Evolutionary conservation across 257 asterid species (phyloP).

Genomic region (Nemophila menziesii): DNA sequence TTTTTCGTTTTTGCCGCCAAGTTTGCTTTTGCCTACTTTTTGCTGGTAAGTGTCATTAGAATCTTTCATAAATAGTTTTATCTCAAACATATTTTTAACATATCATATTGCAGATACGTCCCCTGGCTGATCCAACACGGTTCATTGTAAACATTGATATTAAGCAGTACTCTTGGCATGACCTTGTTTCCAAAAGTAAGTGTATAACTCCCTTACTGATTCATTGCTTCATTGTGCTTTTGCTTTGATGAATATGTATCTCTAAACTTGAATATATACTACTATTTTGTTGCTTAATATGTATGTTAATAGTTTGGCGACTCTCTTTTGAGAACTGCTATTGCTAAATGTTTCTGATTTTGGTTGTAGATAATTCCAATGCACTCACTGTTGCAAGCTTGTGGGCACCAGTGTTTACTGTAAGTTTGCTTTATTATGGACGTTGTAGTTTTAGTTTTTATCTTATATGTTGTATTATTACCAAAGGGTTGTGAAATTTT

Average conservation of each 20-base stretch:
- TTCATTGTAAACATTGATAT: constrained; percentile 33
- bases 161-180: constrained; percentile 73
- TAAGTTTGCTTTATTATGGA: constrained; percentile 33
- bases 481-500: too few relatives aligned
- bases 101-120: constrained; percentile 51
- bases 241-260: neutral
- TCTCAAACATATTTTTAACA: constrained; percentile 1
- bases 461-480: too few relatives aligned
- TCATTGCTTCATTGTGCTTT: too few relatives aligned
- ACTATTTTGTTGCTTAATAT: neutral
- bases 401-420: constrained; percentile 88
- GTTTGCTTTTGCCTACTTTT: constrained; percentile 80
- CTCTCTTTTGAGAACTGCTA: constrained; percentile 8
- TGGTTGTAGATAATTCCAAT: constrained; percentile 76
- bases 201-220: constrained; percentile 2
- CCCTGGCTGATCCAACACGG: constrained; percentile 65
- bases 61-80: neutral
- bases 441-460: constrained; percentile 1
- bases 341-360: constrained; percentile 13
- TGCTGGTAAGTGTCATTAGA: constrained; percentile 44
- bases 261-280: neutral
- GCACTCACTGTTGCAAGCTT: constrained; percentile 68
- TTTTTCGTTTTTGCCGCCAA: constrained; percentile 74
- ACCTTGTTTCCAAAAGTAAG: constrained; percentile 71
- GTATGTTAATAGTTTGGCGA: neutral